Conservation (phyloP, 768 basidiomycete genomes). For the Panaeolus papilionaceus region DNA sequence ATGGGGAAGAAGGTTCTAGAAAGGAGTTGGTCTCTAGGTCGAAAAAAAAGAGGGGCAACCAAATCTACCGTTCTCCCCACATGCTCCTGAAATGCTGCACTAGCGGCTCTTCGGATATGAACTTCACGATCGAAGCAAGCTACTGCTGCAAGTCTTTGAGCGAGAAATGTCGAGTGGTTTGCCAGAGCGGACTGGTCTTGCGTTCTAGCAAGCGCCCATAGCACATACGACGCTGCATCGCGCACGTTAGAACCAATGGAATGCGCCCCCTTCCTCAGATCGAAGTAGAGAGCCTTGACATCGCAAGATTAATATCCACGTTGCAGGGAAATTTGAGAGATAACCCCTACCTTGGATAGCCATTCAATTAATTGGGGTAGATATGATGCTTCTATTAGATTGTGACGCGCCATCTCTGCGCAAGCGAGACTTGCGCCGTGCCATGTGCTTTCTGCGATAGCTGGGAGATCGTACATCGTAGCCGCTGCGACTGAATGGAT, state of each 20-base stretch:
- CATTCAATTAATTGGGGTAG: slow-evolving; percentile 75
- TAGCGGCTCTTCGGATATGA: slow-evolving; percentile 93
- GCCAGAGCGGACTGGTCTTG: slow-evolving; percentile 63
- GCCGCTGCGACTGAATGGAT: slow-evolving; percentile 74
- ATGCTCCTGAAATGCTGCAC: slow-evolving; percentile 97
- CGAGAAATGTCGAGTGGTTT: slow-evolving; percentile 69
- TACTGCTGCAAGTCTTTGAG: slow-evolving; percentile 75
- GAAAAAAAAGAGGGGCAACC: slow-evolving; percentile 14
- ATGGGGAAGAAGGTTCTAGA: slow-evolving; percentile 86
- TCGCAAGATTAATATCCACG: slow-evolving; percentile 15
- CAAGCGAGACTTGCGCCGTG: slow-evolving; percentile 93
- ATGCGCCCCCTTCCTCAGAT: slow-evolving; percentile 89
- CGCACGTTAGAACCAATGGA: slow-evolving; percentile 95
- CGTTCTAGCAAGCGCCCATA: slow-evolving; percentile 93
- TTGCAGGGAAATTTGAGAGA: slow-evolving; percentile 16
- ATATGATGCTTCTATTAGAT: slow-evolving; percentile 63
- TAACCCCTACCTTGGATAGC: slow-evolving; percentile 70
- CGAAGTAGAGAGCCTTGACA: slow-evolving; percentile 85
- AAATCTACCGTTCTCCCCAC: slow-evolving; percentile 88
- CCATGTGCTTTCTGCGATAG: slow-evolving; percentile 88
- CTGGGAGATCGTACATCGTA: slow-evolving; percentile 71
- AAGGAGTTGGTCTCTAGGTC: slow-evolving; percentile 23
- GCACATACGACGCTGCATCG: slow-evolving; percentile 91
- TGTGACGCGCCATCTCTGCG: slow-evolving; percentile 90
- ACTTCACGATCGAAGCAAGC: slow-evolving; percentile 94